phyloP scores from a whole-genome alignment of 2,329 filamentous ascomycete species.

The Xylariomycetidae sp. region DNA sequence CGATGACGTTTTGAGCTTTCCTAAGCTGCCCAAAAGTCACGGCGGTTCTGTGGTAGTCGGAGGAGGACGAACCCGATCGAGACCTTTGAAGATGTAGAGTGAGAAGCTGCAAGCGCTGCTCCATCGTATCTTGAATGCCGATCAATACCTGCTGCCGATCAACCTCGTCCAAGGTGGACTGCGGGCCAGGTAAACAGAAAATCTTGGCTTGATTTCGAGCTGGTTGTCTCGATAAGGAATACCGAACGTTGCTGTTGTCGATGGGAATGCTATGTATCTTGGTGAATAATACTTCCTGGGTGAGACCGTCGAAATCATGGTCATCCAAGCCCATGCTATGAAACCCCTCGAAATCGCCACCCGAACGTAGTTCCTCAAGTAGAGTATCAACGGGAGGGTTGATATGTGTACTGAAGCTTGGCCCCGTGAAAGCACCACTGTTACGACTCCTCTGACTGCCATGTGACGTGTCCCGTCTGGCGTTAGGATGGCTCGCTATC shows the following conservation, averaged over 20 bases:
- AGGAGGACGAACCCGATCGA: constrained; percentile 5
- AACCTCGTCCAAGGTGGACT: constrained; percentile 48
- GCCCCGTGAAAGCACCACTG: constrained; percentile 45
- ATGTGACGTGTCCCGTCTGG: constrained; percentile 69
- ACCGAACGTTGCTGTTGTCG: constrained; percentile 57
- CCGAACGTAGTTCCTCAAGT: constrained; percentile 61
- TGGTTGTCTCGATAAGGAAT: constrained; percentile 50
- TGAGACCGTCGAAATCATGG: constrained; percentile 65
- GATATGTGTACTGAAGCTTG: constrained; percentile 32
- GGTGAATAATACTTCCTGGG: constrained; percentile 66
- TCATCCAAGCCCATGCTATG: constrained; percentile 70
- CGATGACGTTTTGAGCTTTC: constrained; percentile 63
- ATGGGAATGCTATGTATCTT: constrained; percentile 65
- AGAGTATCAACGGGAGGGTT: constrained; percentile 62
- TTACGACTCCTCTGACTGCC: constrained; percentile 60
- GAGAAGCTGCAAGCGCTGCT: constrained; percentile 63
- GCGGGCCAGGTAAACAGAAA: constrained; percentile 61
- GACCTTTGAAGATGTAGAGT: constrained; percentile 51
- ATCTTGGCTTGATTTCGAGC: constrained; percentile 55
- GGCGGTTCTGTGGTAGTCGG: constrained; percentile 32
- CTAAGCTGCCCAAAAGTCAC: constrained; percentile 47
- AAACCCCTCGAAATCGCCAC: constrained; percentile 62
- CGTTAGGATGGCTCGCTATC: constrained; percentile 35
- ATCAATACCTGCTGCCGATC: constrained; percentile 55
- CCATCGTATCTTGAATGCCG: constrained; percentile 65